A percentile compares a stretch with the other conserved stretches of the same genome.
phyloP scores from a whole-genome alignment of 2,329 filamentous ascomycete genomes.

The Verticillium dahliae region DNA sequence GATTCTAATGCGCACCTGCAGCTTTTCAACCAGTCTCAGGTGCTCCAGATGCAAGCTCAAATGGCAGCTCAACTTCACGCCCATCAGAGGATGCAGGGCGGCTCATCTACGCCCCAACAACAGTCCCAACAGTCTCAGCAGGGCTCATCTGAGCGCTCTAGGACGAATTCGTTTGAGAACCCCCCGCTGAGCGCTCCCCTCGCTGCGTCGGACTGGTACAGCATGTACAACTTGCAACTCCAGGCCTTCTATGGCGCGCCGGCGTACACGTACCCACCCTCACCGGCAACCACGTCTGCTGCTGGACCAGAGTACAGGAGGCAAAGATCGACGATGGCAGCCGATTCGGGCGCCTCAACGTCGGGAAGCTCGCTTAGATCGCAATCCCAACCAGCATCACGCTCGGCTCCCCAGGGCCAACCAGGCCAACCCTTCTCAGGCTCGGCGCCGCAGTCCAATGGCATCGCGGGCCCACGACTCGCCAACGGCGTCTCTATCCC shows the following conservation, averaged over 20 bases:
- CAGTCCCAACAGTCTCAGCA: conserved; percentile 30
- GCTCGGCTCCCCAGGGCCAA: conserved; percentile 20
- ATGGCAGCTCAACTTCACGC: conserved; percentile 12
- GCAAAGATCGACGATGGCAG: conserved; percentile 45
- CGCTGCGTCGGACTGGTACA: conserved; percentile 46
- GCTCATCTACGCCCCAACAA: conserved; percentile 6
- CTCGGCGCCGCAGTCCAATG: not conserved
- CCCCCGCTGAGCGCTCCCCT: conserved; percentile 49
- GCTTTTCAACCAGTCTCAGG: conserved; percentile 13
- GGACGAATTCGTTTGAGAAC: conserved; percentile 59
- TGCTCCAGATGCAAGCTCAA: conserved; percentile 11
- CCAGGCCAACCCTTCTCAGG: conserved; percentile 8
- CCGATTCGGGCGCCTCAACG: conserved; percentile 38
- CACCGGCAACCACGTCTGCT: conserved; percentile 38
- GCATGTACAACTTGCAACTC: conserved; percentile 36
- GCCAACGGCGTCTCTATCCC: conserved; percentile 45
- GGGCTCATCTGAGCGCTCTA: conserved; percentile 42
- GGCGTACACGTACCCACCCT: conserved; percentile 49
- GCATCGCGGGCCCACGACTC: conserved; percentile 23
- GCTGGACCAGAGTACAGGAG: conserved; percentile 46
- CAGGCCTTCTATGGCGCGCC: conserved; percentile 41
- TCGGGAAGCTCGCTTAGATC: conserved; percentile 54
- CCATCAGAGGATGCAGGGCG: conserved; percentile 6
- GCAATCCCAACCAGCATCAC: conserved; percentile 59
- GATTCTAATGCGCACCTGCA: conserved; percentile 8